Conservation (phyloP, 2,329 filamentous ascomycete genomes). For the Fusarium luffae region DNA sequence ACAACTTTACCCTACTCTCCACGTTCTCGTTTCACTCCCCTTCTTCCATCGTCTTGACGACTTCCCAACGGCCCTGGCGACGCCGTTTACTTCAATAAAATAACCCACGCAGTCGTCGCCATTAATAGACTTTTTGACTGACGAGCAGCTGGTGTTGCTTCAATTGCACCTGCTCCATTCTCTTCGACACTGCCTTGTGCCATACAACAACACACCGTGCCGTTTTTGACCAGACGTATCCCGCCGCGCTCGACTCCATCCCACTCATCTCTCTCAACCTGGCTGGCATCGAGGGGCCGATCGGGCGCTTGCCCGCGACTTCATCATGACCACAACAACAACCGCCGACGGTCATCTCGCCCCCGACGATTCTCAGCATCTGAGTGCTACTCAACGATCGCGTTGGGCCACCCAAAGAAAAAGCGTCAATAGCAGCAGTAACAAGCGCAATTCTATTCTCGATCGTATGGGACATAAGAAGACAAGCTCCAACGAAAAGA, state of each 20-base stretch:
- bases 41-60: constrained; percentile 39
- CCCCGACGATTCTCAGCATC: constrained; percentile 28
- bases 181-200: constrained; percentile 16
- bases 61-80: constrained; percentile 37
- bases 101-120: constrained; percentile 7
- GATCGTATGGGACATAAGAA: constrained; percentile 77
- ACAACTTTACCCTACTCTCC: constrained; percentile 33
- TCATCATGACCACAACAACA: constrained; percentile 51
- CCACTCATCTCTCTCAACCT: constrained; percentile 45
- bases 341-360: constrained; percentile 45
- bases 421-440: constrained; percentile 76
- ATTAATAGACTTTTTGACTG: constrained; percentile 25
- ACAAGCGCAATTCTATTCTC: constrained; percentile 86
- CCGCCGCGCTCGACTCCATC: constrained; percentile 28
- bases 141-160: constrained; percentile 41
- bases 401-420: constrained; percentile 97
- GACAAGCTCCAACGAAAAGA: constrained; percentile 74
- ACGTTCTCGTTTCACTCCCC: constrained; percentile 18
- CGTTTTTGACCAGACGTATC: constrained; percentile 15
- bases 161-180: constrained; percentile 42
- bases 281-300: constrained; percentile 53
- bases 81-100: constrained; percentile 27
- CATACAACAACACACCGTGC: background rate
- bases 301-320: constrained; percentile 55
- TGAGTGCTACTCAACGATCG: constrained; percentile 73